Evolutionary conservation across 2,329 filamentous ascomycete species (phyloP), one percentile per base, ranked within the genome.

Genomic region (Fusarium haematococcum): DNA sequence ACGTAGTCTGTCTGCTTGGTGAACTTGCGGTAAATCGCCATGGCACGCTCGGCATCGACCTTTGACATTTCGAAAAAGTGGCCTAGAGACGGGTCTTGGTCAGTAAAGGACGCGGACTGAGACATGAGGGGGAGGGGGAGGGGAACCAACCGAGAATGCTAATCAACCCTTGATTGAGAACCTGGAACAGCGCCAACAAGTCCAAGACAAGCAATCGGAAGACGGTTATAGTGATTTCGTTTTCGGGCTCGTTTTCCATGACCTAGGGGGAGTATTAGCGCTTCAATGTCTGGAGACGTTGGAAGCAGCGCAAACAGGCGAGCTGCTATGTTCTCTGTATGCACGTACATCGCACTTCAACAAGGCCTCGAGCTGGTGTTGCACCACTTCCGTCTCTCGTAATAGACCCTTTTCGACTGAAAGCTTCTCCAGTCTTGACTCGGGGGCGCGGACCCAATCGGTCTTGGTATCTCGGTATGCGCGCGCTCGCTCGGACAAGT

Each of bases 11-110:
- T 99, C 82, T 98, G 95, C 78, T 91, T 93, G 18, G 95, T 95
- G 80, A 99, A 99, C 18, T 89, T 93, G 80, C 95, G 94, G 84
- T 99, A 99, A 71, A 99, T 96, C 70, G 91, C 89, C 84, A 99
- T 91, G 67, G 97, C 95, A 73, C 95, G 91, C 82, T 98, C 95
- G 68, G 97, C 97, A 83, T 99, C 97, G 30, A 94, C 89, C 79
- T 94, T 94, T 60, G 97, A 98, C 93, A 99, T 96, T 85, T 99
- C 97, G 79, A 99, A 99, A 83, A 98, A 99, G 83, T 97, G 94
- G 78, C 97, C 95, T 97, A 73, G 35, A 73, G 80, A 56, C n/a
- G 81, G 79, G 68, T 62, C 64, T 65, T 59, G 39, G 63, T 75
- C 64, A 68, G 69, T 73, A 32, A 65, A 57, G 20, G 23, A 25